Evolutionary conservation across 2,329 filamentous ascomycete genomes (phyloP), one percentile per base, ranked within the genome.

Genomic region (Talaromyces sp.): DNA sequence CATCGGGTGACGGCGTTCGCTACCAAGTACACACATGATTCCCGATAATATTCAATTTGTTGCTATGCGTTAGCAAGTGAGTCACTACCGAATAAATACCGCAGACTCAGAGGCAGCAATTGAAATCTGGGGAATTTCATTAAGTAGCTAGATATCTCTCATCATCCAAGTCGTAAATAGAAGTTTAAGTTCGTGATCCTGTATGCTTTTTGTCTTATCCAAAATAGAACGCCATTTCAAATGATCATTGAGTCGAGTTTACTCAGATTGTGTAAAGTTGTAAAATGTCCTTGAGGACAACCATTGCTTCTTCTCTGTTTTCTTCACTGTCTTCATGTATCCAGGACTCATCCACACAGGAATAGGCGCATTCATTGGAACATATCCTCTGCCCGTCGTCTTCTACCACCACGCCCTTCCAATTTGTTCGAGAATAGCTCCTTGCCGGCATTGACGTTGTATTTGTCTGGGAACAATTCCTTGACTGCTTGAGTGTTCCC

Each of bases 301-400:
- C 9, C 17, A 7, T 11, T 52, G 31, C 49, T 33, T 22, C 27
- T 33, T 54, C 50, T 22, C 31, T 33, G 3, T 22, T 33, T 15
- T 52, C 49, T 33, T 15, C 31, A 39, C 15, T 33, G 8, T 52
- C 49, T 33, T 15, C 31, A 39, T 22, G 19, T 25, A 25, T 56
- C 33, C 11, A 19, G 5, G 9, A n/a, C 49, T 37, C 52, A 2
- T 56, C 31, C 33, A 56, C 11, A 37, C 15, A 10, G 35, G 35
- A 37, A 10, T 10, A 50, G 45, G 25, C 22, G 4, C 39, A 31
- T 33, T 84, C 76, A 92, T 67, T 84, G 82, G 73, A 92, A 93
- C 68, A 90, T 80, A 77, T 93, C 90, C 70, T 91, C 89, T 0
- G 90, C 90, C 72, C 82, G 87, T 70, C 89, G 86, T 68, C 90